These are phyloP conservation scores for Adansonia grandidieri DNA, from an alignment of 441 rosid genomes.

Conservation along the genomic window DNA sequence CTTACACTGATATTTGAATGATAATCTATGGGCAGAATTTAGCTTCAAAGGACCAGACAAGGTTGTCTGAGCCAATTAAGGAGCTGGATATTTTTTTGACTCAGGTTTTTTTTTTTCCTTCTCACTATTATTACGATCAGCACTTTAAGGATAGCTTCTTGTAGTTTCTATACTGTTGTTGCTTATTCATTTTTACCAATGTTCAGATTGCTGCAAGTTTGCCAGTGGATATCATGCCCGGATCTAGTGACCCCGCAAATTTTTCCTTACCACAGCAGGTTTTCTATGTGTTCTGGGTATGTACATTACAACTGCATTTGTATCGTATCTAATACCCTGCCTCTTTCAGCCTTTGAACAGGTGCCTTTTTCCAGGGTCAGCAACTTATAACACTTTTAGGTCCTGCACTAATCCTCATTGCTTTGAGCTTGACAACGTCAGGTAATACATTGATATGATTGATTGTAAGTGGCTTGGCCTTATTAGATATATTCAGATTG, in stretches of 20 bases:
- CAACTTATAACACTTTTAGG: conserved; percentile 80
- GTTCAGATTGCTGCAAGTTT: conserved; percentile 86
- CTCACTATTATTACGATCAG: conserved; percentile 7
- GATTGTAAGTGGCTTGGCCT: background rate
- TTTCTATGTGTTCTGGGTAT: conserved; percentile 19
- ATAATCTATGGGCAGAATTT: conserved; percentile 58
- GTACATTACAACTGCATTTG: background rate
- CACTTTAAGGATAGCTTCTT: conserved; percentile 22
- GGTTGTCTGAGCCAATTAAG: conserved; percentile 74
- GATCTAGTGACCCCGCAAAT: conserved; percentile 90
- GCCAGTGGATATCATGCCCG: conserved; percentile 95
- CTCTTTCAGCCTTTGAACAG: conserved; percentile 77
- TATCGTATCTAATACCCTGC: conserved; percentile 23
- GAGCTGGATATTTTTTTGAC: conserved; percentile 86
- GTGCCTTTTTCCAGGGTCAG: conserved; percentile 92
- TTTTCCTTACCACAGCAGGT: conserved; percentile 97
- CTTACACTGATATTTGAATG: conserved; percentile 14
- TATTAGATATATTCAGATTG: conserved; percentile 18
- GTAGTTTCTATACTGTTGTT: conserved; percentile 22
- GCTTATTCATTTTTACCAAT: conserved; percentile 28
- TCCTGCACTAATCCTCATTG: conserved; percentile 96
- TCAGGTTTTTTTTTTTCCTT: conserved; percentile 54
- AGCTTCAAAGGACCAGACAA: conserved; percentile 79
- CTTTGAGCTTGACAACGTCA: conserved; percentile 82
- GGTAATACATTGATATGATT: conserved; percentile 45